Evolutionary conservation across 2,329 filamentous ascomycete species (phyloP).

Genomic region (Ophiostoma sp.): DNA sequence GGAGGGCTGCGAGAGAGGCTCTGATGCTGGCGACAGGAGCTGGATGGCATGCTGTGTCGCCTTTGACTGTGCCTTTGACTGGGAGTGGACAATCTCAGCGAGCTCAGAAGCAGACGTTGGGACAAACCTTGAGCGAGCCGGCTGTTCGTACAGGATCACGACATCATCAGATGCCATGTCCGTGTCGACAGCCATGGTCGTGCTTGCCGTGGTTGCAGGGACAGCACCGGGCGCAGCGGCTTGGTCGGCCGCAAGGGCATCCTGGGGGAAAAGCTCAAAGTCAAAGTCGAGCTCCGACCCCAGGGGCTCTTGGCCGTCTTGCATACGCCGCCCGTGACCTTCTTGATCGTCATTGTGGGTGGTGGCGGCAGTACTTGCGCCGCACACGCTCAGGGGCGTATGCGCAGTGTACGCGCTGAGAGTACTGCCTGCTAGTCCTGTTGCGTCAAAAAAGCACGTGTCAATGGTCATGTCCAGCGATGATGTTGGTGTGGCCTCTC

Average conservation of each 20-base stretch:
- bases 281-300: background rate
- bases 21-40: conserved; percentile 5
- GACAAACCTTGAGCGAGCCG: conserved; percentile 13
- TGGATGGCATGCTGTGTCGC: background rate
- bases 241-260: background rate
- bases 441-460: conserved; percentile 12
- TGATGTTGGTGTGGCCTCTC: background rate
- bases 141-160: conserved; percentile 14
- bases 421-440: conserved; percentile 14
- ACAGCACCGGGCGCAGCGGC: conserved; percentile 4
- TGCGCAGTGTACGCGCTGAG: background rate
- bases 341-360: conserved; percentile 16
- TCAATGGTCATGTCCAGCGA: conserved; percentile 11
- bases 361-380: background rate
- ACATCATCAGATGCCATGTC: conserved; percentile 2
- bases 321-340: conserved; percentile 14
- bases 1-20: conserved; percentile 9
- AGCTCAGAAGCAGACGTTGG: background rate
- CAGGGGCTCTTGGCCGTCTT: background rate
- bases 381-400: background rate
- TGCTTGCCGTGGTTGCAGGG: background rate
- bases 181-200: background rate
- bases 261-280: background rate
- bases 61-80: background rate
- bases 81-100: background rate